phyloP scores from a whole-genome alignment of 129 eudicot species.

The Flaveria brownii region DNA sequence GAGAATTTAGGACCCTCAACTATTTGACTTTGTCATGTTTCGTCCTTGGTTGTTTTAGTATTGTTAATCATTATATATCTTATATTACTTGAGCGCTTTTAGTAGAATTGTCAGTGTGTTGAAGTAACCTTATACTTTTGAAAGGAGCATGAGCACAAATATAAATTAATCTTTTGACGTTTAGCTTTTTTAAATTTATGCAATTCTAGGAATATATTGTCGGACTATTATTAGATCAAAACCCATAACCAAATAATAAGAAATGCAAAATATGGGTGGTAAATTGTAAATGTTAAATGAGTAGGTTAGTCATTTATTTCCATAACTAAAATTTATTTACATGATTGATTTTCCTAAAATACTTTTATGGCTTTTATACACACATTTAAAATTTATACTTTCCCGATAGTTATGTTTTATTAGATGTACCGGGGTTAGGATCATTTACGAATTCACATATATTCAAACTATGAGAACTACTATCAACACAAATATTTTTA shows the following conservation, averaged over 20 bases:
- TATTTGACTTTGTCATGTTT: not conserved
- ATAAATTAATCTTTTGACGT: too few species aligned
- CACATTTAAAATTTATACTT: too few species aligned
- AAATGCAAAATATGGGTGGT: not conserved
- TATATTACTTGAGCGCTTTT: too few species aligned
- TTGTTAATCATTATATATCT: not conserved
- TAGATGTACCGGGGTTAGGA: too few species aligned
- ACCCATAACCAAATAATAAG: not conserved
- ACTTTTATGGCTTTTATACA: too few species aligned
- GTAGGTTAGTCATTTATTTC: not conserved
- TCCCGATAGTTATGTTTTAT: not conserved
- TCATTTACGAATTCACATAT: too few species aligned
- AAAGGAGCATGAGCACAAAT: too few species aligned
- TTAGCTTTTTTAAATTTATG: too few species aligned
- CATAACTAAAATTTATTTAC: not conserved
- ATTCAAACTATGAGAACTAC: too few species aligned
- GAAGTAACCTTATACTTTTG: too few species aligned
- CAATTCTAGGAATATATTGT: not conserved
- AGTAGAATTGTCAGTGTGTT: too few species aligned
- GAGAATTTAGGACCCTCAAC: conserved; percentile 12
- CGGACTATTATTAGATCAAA: not conserved
- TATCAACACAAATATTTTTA: too few species aligned
- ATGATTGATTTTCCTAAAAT: not conserved
- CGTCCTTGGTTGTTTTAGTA: not conserved
- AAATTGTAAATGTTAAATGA: not conserved